Evolutionary conservation across 176 grass and related monocot species (phyloP), one percentile per base, ranked within the genome.

Genomic region (Melocanna baccifera): DNA sequence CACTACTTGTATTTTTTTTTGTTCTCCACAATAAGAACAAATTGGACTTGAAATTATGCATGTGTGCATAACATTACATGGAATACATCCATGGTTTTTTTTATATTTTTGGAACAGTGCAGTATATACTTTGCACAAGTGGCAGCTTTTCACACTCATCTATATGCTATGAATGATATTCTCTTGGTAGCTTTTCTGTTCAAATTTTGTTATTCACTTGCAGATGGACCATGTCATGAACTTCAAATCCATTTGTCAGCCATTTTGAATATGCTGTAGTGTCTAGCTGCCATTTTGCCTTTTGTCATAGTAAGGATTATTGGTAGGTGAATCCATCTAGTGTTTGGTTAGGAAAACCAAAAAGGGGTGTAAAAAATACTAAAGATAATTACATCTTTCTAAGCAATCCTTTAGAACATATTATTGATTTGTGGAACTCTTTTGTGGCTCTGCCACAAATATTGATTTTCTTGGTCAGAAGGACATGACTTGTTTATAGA

Each of bases 261-360:
- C 75, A n/a, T 76, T 84, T 76, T 76, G n/a, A 42, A 22, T 22
- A 76, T 66, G 47, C 43, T 69, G 68, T 42, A 45, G 41, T 46
- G 23, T 85, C 25, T 22, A 42, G 34, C 19, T 62, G 36, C 40
- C 23, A 85, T 68, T 58, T 85, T 26, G 18, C 53, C 34, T 67
- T 67, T 76, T 45, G 14, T 67, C n/a, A 32, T 19, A 75, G 8
- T 25, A 84, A 26, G 26, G 45, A 48, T 62, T 22, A 25, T 16
- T 23, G 66, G 18, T 66, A 41, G 61, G 34, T 55, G 75, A 75
- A 15, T 84, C 63, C 62, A 53, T 4, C 30, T 71, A 82, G 11
- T 82, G 40, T 58, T 11, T 22, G 52, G n/a, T 42, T 3, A 30
- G 9, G 16, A 39, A 70, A 81, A 69, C 32, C 0, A 13, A 42